These are phyloP conservation scores for Naumovozyma dairenensis DNA, from an alignment of 805 yeast species.

Conservation along the genomic window DNA sequence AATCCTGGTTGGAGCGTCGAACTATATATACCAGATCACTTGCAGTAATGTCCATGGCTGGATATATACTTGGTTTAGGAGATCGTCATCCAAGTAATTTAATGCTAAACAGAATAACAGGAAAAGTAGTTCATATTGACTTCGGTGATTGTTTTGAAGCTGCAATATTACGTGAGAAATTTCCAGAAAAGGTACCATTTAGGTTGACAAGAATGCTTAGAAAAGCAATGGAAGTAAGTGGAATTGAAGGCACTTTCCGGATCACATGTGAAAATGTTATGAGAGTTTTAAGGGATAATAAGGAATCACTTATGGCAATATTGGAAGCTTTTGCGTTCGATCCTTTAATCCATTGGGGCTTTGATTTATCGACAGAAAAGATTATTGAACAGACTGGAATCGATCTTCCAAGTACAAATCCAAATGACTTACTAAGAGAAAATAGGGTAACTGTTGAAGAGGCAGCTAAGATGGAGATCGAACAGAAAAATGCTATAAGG, in stretches of 20 bases:
- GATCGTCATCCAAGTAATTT: conserved; percentile 96
- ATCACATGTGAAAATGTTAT: conserved; percentile 96
- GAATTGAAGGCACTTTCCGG: conserved; percentile 94
- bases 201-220: conserved; percentile 93
- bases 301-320: conserved; percentile 95
- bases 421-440: conserved; percentile 57
- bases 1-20: conserved; percentile 95
- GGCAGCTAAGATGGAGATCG: conserved; percentile 57
- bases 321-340: conserved; percentile 97
- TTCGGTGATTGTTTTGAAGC: conserved; percentile 99
- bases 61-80: conserved; percentile 92
- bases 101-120: conserved; percentile 89
- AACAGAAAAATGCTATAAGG: conserved; percentile 62
- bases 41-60: conserved; percentile 99
- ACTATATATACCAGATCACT: conserved; percentile 91
- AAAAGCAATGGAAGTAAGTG: conserved; percentile 98
- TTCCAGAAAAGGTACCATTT: conserved; percentile 97
- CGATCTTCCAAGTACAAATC: conserved; percentile 54
- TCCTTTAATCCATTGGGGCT: conserved; percentile 98
- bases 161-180: conserved; percentile 90
- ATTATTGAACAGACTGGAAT: conserved; percentile 67
- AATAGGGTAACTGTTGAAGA: conserved; percentile 74
- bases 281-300: conserved; percentile 86
- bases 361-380: conserved; percentile 78
- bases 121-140: conserved; percentile 94